Evolutionary conservation across 2,329 filamentous ascomycete species (phyloP).

Genomic region (Fusarium avenaceum): DNA sequence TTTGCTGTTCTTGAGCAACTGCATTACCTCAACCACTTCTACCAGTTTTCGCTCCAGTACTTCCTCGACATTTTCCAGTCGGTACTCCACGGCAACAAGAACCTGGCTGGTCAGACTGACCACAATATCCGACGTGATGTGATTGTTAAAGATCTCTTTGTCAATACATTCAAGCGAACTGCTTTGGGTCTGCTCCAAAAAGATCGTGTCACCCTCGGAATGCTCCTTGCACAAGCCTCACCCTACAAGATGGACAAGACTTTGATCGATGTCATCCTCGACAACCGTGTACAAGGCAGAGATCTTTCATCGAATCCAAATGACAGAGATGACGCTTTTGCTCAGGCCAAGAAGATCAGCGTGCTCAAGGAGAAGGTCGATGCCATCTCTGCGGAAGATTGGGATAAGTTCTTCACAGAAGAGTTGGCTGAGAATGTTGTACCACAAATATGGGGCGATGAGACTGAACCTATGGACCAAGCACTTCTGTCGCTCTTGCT

Average conservation of each 20-base stretch:
- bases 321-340: conserved; percentile 76
- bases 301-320: conserved; percentile 80
- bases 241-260: conserved; percentile 95
- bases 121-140: conserved; percentile 86
- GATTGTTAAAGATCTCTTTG: conserved; percentile 91
- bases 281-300: conserved; percentile 78
- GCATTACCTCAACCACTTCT: conserved; percentile 98
- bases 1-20: conserved; percentile 97
- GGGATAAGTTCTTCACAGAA: conserved; percentile 86
- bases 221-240: conserved; percentile 95
- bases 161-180: conserved; percentile 93
- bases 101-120: conserved; percentile 77
- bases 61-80: conserved; percentile 98
- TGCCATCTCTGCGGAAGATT: conserved; percentile 71
- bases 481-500: conserved; percentile 87
- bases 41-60: conserved; percentile 98
- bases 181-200: conserved; percentile 92
- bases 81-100: conserved; percentile 85
- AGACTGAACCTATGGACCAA: conserved; percentile 75
- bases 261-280: conserved; percentile 87
- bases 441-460: conserved; percentile 79
- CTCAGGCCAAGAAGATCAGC: conserved; percentile 75
- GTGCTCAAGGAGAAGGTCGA: conserved; percentile 81
- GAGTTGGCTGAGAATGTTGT: conserved; percentile 89
- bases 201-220: conserved; percentile 92